phyloP scores from a whole-genome alignment of 2,329 filamentous ascomycete species.

The Fusarium redolens region DNA sequence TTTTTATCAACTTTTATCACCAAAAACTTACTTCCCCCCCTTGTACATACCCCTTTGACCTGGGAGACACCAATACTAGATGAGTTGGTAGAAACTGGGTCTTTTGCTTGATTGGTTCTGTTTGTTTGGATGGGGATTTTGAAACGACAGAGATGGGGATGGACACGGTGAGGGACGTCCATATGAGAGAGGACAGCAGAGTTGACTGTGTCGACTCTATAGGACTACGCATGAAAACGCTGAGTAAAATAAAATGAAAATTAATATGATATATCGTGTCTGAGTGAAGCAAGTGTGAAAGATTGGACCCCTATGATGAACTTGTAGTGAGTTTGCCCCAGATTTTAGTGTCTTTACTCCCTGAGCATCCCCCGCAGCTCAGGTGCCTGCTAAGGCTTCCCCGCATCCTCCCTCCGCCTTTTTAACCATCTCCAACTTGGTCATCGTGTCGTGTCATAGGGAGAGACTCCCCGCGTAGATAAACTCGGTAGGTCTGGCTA shows the following conservation, averaged over 20 bases:
- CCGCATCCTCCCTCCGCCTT: slow-evolving; percentile 25
- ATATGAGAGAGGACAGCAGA: slow-evolving; percentile 18
- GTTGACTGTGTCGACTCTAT: slow-evolving; percentile 35
- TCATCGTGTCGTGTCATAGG: slow-evolving; percentile 1
- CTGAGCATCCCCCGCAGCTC: slow-evolving; percentile 11
- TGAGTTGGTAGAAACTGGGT: slow-evolving; percentile 20
- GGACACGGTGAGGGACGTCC: slow-evolving; percentile 1
- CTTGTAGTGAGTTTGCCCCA: slow-evolving; percentile 5
- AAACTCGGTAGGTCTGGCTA: slow-evolving; percentile 43
- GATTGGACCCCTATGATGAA: no score
- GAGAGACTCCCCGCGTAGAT: background rate
- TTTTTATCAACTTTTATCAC: slow-evolving; percentile 25
- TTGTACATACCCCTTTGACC: slow-evolving; percentile 40
- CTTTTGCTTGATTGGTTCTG: slow-evolving; percentile 26
- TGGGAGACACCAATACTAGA: slow-evolving; percentile 13
- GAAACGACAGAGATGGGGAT: slow-evolving; percentile 12
- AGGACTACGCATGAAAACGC: slow-evolving; percentile 20
- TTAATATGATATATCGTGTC: background rate
- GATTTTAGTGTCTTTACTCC: slow-evolving; percentile 21
- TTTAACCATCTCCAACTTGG: slow-evolving; percentile 18
- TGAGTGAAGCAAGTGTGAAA: background rate
- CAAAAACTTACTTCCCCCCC: slow-evolving; percentile 3
- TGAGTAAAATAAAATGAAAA: slow-evolving; percentile 21
- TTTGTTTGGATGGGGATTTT: slow-evolving; percentile 23
- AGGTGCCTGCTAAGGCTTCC: slow-evolving; percentile 22